Evolutionary conservation across 805 yeast genomes (phyloP).

Genomic region (Starmerella floris): DNA sequence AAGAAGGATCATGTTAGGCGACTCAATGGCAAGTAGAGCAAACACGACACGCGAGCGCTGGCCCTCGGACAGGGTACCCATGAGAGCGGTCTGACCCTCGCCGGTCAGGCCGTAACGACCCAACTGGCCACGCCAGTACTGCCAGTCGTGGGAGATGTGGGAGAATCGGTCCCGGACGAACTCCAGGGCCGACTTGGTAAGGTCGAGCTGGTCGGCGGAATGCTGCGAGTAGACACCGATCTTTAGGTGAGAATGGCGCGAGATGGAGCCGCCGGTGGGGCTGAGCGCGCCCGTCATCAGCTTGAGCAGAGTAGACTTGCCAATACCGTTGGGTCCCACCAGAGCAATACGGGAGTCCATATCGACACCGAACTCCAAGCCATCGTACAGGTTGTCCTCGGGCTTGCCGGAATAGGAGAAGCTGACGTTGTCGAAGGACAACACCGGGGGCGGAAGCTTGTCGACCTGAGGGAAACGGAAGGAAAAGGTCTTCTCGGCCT

Average conservation of each 20-base stretch:
- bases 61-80: constrained; percentile 98
- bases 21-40: constrained; percentile 86
- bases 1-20: constrained; percentile 84
- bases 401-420: constrained; percentile 64
- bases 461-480: constrained; percentile 92
- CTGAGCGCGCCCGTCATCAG: constrained; percentile 89
- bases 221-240: constrained; percentile 98
- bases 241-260: constrained; percentile 93
- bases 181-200: constrained; percentile 89
- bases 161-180: constrained; percentile 93
- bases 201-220: constrained; percentile 94
- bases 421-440: constrained; percentile 89
- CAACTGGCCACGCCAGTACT: constrained; percentile 86
- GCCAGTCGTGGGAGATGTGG: constrained; percentile 87
- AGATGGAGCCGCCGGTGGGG: constrained; percentile 89
- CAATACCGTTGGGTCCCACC: constrained; percentile 98
- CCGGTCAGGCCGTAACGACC: constrained; percentile 98
- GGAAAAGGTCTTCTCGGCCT: constrained; percentile 81
- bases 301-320: constrained; percentile 90
- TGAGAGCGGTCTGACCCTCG: constrained; percentile 95
- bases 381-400: constrained; percentile 78
- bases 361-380: constrained; percentile 94
- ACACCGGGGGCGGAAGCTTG: constrained; percentile 96
- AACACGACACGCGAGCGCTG: constrained; percentile 98
- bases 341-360: constrained; percentile 98